A percentile compares a stretch with the other conserved stretches of the same genome.
phyloP scores from a whole-genome alignment of 441 rosid species.

The Erysimum pusillum region DNA sequence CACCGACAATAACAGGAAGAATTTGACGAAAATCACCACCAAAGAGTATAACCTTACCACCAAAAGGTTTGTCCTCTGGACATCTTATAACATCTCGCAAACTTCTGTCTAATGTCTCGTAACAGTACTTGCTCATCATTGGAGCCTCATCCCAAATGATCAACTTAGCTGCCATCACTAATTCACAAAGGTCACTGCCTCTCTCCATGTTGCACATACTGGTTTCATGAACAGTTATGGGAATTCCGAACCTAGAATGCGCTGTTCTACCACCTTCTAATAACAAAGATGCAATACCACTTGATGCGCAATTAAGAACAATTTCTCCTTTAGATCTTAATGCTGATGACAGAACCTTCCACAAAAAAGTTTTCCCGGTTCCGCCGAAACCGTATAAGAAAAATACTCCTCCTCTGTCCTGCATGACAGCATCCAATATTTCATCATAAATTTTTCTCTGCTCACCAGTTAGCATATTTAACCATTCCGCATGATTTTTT shows the following conservation, averaged over 20 bases:
- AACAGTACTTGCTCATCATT: background rate
- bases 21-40: background rate
- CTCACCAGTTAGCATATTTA: background rate
- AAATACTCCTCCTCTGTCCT: background rate
- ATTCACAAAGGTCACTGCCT: background rate
- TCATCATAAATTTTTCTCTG: background rate
- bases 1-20: background rate
- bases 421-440: fast-evolving
- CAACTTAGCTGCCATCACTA: background rate
- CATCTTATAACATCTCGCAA: background rate
- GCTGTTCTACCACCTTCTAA: background rate
- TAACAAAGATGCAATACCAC: background rate
- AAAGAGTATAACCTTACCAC: background rate
- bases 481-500: background rate
- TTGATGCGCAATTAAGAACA: background rate
- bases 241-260: background rate
- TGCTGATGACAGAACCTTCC: background rate
- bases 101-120: background rate
- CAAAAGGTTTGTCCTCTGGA: background rate
- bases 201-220: background rate
- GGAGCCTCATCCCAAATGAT: background rate
- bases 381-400: background rate
- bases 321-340: fast-evolving
- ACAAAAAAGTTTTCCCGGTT: background rate
- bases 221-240: background rate